These are phyloP conservation scores for Sphagnum tenellum DNA, from an alignment of 225 moss, liverwort and hornwort genomes.

Conservation along the genomic window DNA sequence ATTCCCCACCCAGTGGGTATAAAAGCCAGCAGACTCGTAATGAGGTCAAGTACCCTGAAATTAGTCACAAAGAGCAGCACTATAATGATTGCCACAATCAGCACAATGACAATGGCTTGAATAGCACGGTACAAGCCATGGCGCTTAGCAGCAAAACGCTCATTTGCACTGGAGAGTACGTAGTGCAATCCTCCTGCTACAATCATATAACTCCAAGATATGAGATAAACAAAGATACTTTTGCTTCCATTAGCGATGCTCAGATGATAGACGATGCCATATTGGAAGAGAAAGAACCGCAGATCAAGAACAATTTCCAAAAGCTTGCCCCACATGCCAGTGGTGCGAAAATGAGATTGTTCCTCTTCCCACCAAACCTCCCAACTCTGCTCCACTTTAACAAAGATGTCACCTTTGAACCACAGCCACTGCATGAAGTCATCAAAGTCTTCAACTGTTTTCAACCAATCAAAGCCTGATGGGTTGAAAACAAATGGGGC, in stretches of 20 bases:
- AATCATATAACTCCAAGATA: slow-evolving; percentile 84
- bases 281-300: slow-evolving; percentile 94
- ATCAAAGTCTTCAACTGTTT: slow-evolving; percentile 85
- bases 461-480: slow-evolving; percentile 97
- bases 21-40: slow-evolving; percentile 78
- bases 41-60: slow-evolving; percentile 58
- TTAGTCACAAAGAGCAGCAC: slow-evolving; percentile 60
- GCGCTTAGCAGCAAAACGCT: slow-evolving; percentile 50
- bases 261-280: slow-evolving; percentile 88
- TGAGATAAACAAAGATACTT: slow-evolving; percentile 80
- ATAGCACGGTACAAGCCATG: slow-evolving; percentile 74
- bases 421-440: slow-evolving; percentile 87
- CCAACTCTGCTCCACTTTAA: slow-evolving; percentile 65
- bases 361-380: slow-evolving; percentile 90
- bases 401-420: slow-evolving; percentile 89
- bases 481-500: slow-evolving; percentile 98
- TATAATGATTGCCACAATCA: slow-evolving; percentile 26
- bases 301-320: slow-evolving; percentile 75
- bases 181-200: slow-evolving; percentile 61
- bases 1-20: slow-evolving; percentile 95
- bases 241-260: slow-evolving; percentile 57
- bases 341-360: slow-evolving; percentile 64
- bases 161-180: slow-evolving; percentile 40
- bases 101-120: slow-evolving; percentile 49
- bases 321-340: slow-evolving; percentile 84